Evolutionary conservation across 2,329 filamentous ascomycete genomes (phyloP).

Genomic region (Stylonectria norvegica): DNA sequence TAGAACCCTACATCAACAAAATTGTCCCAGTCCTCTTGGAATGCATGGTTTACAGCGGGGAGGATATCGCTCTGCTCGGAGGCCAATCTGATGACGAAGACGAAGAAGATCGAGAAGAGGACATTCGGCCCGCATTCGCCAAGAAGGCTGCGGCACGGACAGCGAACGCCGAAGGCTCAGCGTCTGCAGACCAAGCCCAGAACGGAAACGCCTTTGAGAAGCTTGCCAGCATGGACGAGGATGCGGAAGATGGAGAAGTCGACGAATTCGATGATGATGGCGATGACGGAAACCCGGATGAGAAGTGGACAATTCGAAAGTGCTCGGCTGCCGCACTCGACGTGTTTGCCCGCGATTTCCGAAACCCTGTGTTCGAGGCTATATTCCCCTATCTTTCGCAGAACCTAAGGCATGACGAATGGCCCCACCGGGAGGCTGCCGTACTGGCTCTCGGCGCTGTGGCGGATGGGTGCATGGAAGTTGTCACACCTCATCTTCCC

Average conservation of each 20-base stretch:
- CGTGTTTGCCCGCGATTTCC: conserved; percentile 88
- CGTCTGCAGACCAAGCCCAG: conserved; percentile 48
- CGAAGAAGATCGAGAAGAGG: conserved; percentile 81
- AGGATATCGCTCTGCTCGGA: conserved; percentile 83
- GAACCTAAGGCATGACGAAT: conserved; percentile 83
- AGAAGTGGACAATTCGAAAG: conserved; percentile 92
- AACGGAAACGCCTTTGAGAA: conserved; percentile 56
- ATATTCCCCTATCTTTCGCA: conserved; percentile 90
- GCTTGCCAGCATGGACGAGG: conserved; percentile 61
- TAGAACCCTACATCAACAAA: conserved; percentile 74
- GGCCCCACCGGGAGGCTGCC: conserved; percentile 89
- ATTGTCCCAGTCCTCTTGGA: conserved; percentile 89
- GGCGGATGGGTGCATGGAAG: conserved; percentile 88
- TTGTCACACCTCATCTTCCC: conserved; percentile 84
- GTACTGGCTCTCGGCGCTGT: conserved; percentile 93
- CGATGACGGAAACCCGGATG: conserved; percentile 80
- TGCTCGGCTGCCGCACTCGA: conserved; percentile 95
- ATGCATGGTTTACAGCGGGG: conserved; percentile 94
- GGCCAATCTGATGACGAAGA: conserved; percentile 87
- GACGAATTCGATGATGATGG: conserved; percentile 69
- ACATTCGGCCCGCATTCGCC: conserved; percentile 90
- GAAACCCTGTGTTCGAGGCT: conserved; percentile 80
- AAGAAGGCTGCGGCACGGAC: conserved; percentile 61
- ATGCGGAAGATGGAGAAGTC: conserved; percentile 84
- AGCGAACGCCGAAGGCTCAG: conserved; percentile 49